phyloP scores from a whole-genome alignment of 768 basidiomycete genomes.

The Agrocybe pediades region DNA sequence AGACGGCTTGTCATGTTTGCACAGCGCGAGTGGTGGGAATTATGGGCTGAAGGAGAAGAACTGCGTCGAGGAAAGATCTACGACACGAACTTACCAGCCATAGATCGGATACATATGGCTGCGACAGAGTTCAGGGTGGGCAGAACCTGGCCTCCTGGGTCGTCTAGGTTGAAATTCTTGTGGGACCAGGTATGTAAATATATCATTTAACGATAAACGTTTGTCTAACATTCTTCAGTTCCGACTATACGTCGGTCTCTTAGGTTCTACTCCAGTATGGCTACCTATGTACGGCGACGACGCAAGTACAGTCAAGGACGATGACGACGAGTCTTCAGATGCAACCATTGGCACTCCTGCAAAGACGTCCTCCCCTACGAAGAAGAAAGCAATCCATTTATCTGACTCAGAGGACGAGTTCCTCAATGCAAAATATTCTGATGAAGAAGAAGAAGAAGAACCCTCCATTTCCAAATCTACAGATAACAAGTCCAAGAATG shows the following conservation, averaged over 20 bases:
- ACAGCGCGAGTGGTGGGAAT: conserved; percentile 61
- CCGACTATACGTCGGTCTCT: conserved; percentile 60
- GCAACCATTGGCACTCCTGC: conserved; percentile 9
- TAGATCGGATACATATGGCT: conserved; percentile 62
- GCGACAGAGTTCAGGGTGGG: conserved; percentile 53
- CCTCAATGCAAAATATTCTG: conserved; percentile 2
- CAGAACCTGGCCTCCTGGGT: conserved; percentile 37
- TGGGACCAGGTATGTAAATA: conserved; percentile 65
- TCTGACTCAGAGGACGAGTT: conserved; percentile 10
- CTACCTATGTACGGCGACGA: conserved; percentile 34
- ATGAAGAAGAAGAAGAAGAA: conserved; percentile 5
- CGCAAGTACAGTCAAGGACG: conserved; percentile 30
- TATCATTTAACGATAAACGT: neutral
- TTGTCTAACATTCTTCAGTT: conserved; percentile 40
- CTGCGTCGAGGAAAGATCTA: conserved; percentile 43
- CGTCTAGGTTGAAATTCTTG: conserved; percentile 38
- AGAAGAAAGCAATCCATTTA: neutral
- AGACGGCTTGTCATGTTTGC: conserved; percentile 19
- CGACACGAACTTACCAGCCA: conserved; percentile 47
- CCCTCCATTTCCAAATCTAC: neutral
- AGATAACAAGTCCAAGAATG: neutral
- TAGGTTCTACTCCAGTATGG: conserved; percentile 49
- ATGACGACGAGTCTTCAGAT: conserved; percentile 24
- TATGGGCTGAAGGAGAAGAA: conserved; percentile 67
- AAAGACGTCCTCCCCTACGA: neutral